phyloP scores from a whole-genome alignment of 306 rosid species.

The Quercus glauca region DNA sequence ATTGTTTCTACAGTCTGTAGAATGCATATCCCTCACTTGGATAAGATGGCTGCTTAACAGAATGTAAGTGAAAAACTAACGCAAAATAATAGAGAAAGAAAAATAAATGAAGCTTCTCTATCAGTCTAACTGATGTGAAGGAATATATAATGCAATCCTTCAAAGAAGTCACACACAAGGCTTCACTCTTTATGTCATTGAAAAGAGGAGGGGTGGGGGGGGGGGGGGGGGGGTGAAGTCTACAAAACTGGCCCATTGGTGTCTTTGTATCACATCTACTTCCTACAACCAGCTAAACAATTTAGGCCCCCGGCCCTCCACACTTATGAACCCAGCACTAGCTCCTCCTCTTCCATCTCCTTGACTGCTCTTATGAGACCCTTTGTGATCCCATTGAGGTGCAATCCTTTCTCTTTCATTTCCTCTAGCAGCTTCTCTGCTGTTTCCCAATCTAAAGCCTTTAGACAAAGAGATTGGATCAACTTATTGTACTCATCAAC shows the following conservation, averaged over 20 bases:
- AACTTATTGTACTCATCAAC: constrained; percentile 72
- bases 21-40: background rate
- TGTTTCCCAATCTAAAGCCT: constrained; percentile 75
- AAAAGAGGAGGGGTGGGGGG: too few species aligned
- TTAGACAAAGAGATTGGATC: constrained; percentile 80
- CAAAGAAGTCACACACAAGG: background rate
- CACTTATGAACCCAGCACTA: constrained; percentile 26
- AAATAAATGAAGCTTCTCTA: background rate
- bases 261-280: background rate
- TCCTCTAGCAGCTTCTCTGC: constrained; percentile 71
- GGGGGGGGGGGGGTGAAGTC: too few species aligned
- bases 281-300: background rate
- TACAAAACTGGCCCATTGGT: background rate
- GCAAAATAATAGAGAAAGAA: background rate
- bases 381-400: constrained; percentile 66
- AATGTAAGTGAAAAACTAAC: background rate
- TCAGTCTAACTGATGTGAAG: background rate
- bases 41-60: background rate
- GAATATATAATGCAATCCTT: background rate
- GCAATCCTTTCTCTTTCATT: constrained; percentile 70
- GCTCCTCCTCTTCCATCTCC: constrained; percentile 61
- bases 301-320: constrained; percentile 23
- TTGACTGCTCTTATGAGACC: constrained; percentile 75
- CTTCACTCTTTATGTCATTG: background rate
- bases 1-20: background rate